Percentiles rank a stretch among this genome's conserved stretches.
These are phyloP conservation scores for Bassia scoparia DNA, from an alignment of 148 eudicot species.

Conservation along the genomic window DNA sequence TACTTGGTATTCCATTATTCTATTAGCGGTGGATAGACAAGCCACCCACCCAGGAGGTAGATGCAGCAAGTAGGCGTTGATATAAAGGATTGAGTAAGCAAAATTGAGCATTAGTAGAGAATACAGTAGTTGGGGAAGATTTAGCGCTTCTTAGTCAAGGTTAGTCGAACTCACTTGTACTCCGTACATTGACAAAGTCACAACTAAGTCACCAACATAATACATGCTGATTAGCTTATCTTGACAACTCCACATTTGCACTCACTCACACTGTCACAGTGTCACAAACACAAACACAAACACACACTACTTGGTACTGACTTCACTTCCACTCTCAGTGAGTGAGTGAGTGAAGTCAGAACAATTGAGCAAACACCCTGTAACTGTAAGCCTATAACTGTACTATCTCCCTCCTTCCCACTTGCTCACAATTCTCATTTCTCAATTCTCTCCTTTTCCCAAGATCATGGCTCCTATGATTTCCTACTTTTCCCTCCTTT, in stretches of 20 bases:
- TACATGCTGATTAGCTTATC: too few species aligned
- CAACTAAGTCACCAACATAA: neutral
- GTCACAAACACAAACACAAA: neutral
- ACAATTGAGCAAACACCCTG: neutral
- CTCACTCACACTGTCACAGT: conserved; percentile 7
- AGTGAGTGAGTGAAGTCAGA: too few species aligned
- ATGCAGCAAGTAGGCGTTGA: too few species aligned
- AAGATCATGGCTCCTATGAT: conserved; percentile 8
- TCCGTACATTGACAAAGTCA: neutral
- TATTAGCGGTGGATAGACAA: too few species aligned
- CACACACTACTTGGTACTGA: neutral
- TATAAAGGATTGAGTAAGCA: too few species aligned
- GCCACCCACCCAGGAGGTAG: too few species aligned
- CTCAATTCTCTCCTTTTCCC: neutral
- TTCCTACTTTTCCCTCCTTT: neutral
- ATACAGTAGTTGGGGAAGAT: too few species aligned
- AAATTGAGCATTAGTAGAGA: too few species aligned
- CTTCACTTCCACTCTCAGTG: neutral
- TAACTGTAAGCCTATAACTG: neutral
- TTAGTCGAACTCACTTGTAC: neutral
- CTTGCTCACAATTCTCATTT: neutral
- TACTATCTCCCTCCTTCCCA: neutral
- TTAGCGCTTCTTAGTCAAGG: too few species aligned
- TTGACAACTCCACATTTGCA: neutral
- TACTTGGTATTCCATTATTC: too few species aligned